Percentiles rank a stretch among this genome's conserved stretches.
These are phyloP conservation scores for Candida patagonica DNA, from an alignment of 805 yeast genomes.

Conservation along the genomic window DNA sequence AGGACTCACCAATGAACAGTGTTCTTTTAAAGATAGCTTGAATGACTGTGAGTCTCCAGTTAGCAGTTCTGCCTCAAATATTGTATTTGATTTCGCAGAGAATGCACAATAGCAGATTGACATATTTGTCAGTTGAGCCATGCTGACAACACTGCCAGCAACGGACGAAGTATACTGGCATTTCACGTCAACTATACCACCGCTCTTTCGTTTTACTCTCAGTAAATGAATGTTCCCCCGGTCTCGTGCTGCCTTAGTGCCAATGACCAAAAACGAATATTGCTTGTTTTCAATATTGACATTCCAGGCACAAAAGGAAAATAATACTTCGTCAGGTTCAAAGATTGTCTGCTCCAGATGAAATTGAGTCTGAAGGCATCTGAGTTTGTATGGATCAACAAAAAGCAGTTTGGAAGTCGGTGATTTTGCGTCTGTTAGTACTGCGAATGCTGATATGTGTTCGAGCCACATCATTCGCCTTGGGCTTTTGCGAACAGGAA, in stretches of 20 bases:
- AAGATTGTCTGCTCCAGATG: conserved; percentile 1
- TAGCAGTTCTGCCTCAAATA: not conserved
- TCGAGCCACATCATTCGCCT: conserved; percentile 11
- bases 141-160: conserved; percentile 6
- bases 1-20: not conserved
- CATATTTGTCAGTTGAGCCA: conserved; percentile 2
- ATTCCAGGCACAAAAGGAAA: conserved; percentile 11
- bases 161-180: conserved; percentile 7
- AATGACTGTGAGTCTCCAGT: not conserved
- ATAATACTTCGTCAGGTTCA: conserved; percentile 7
- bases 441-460: conserved; percentile 11
- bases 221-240: conserved; percentile 9
- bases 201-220: conserved; percentile 8
- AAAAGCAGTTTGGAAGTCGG: conserved; percentile 4
- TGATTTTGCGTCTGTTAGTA: conserved; percentile 4
- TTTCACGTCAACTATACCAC: conserved; percentile 5
- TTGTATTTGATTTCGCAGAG: not conserved
- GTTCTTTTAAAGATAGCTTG: not conserved
- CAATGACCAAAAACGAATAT: conserved; percentile 12
- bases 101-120: conserved; percentile 6
- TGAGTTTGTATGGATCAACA: conserved; percentile 9
- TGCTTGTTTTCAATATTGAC: conserved; percentile 3
- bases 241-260: conserved; percentile 3
- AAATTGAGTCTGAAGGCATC: not conserved
- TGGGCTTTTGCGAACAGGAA: conserved; percentile 10